Base-by-base conservation (phyloP, 306 rosid genomes). In the Canavalia ensiformis region DNA sequence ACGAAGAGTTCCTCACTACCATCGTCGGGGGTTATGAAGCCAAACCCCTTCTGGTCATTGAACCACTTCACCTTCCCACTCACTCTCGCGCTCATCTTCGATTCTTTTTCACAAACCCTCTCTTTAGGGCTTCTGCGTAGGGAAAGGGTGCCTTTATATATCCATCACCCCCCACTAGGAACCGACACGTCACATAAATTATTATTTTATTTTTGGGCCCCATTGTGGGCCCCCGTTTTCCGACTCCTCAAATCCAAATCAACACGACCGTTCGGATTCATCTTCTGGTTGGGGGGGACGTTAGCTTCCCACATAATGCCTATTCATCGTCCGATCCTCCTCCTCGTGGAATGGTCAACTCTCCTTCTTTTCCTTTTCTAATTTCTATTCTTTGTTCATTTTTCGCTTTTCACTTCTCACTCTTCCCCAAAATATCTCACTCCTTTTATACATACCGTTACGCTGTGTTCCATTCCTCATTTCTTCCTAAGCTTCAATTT, bases 21-120 rank as follows among this genome's bases (percentile, higher is more conserved):
- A 45, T 92, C 87, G 45, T 82, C 78, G 0, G 98, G 98, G 80
- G 97, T 91, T 8, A 94, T 94, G 91, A 94, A 94, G 1, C 98
- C 97, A 46, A 81, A 94, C 1, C 97, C 98, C 88, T 94, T 94
- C 79, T 74, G 84, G 74, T 94, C 98, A 11, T 87, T 92, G 91
- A 94, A 94, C 98, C 98, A 94, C 80, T 94, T 94, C 75, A 94
- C 98, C 37, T 86, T 94, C 2, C 98, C 98, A 50, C 45, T 85
- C 30, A 86, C 69, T 46, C 90, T 86, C 13, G 66, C 88, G 4
- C 90, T 62, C 97, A 94, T 91, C 41, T 37, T 37, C 41, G 41
- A 37, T 18, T 6, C 25, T 3, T n/a, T 41, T 0, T 65, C 70
- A 2, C 70, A 65, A 65, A 65, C 70, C 70, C 70, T 65, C 70